Percentiles rank a stretch among this genome's conserved stretches.
These are phyloP conservation scores for Flaveria ramosissima DNA, from an alignment of 129 eudicot species.

Conservation along the genomic window DNA sequence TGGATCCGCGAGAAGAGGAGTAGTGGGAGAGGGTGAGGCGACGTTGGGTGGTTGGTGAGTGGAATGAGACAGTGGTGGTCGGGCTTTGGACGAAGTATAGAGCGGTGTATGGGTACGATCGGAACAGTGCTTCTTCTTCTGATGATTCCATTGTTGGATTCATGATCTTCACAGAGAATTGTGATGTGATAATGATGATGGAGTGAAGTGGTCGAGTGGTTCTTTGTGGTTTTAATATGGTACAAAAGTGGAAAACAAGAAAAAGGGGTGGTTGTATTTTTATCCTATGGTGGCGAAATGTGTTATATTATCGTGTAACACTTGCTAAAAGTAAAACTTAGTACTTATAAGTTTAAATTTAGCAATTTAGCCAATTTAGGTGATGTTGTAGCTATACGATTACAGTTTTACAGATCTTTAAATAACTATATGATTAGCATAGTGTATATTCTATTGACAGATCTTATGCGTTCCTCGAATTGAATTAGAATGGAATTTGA, in stretches of 20 bases:
- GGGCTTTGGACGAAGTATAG: conserved; percentile 79
- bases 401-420: too few relatives aligned
- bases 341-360: too few relatives aligned
- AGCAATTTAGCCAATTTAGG: too few relatives aligned
- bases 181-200: not conserved
- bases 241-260: conserved; percentile 21
- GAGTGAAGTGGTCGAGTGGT: not conserved
- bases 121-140: conserved; percentile 68
- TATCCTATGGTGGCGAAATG: not conserved
- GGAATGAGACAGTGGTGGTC: conserved; percentile 36
- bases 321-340: not conserved
- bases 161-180: not conserved
- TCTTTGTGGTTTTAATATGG: conserved; percentile 34
- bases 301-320: not conserved
- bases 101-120: conserved; percentile 48
- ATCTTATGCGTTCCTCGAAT: too few relatives aligned
- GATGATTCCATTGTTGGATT: conserved; percentile 41
- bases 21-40: conserved; percentile 53
- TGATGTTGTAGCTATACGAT: too few relatives aligned
- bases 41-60: conserved; percentile 31
- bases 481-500: too few relatives aligned
- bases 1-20: conserved; percentile 76
- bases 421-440: too few relatives aligned
- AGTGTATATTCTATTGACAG: too few relatives aligned
- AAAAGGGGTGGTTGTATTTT: not conserved